phyloP scores from a whole-genome alignment of 306 rosid species.

The Dalbergia cultrata region DNA sequence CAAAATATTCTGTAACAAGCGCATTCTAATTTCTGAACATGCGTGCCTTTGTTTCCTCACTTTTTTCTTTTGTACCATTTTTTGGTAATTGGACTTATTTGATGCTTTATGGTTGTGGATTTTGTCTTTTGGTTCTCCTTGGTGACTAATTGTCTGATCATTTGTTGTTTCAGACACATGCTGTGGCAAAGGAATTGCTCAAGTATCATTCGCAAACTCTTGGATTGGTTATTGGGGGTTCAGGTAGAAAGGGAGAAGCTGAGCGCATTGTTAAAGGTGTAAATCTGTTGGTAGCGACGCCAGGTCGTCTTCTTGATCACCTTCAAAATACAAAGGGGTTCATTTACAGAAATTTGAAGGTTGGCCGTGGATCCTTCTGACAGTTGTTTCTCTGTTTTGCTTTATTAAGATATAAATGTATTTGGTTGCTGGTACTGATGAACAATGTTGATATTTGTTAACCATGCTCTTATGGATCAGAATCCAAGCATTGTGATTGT shows the following conservation, averaged over 20 bases:
- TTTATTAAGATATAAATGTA: background rate
- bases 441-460: background rate
- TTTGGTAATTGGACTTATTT: background rate
- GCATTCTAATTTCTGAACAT: too few relatives aligned
- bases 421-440: background rate
- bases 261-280: constrained; percentile 88
- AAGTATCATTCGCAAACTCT: constrained; percentile 92
- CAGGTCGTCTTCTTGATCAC: constrained; percentile 98
- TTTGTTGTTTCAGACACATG: constrained; percentile 75
- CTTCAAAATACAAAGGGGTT: constrained; percentile 90
- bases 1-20: too few relatives aligned
- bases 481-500: background rate
- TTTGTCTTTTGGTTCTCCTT: constrained; percentile 1
- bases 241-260: constrained; percentile 86
- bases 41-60: background rate
- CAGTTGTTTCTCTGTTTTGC: background rate
- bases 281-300: constrained; percentile 89
- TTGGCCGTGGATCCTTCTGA: constrained; percentile 11
- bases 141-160: background rate
- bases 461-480: constrained; percentile 3
- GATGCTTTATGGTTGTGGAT: background rate
- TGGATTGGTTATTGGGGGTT: constrained; percentile 89
- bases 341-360: constrained; percentile 79
- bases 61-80: background rate
- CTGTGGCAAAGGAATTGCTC: constrained; percentile 90